Conservation (phyloP, 768 basidiomycete species). For the Phaeolepiota aurea region DNA sequence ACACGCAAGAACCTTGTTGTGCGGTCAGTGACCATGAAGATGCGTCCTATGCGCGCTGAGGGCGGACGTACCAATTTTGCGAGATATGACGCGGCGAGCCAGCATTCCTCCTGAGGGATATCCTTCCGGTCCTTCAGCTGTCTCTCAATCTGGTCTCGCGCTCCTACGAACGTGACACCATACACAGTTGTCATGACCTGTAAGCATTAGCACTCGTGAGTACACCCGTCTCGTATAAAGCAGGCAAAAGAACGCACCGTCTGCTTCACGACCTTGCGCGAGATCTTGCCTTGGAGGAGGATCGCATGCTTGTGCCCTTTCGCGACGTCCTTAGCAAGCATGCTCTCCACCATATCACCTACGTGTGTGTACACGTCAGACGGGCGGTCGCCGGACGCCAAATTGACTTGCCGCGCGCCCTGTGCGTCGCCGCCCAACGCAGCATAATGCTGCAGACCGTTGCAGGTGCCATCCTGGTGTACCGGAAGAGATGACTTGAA, state of each 20-base stretch:
- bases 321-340: constrained; percentile 47
- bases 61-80: constrained; percentile 53
- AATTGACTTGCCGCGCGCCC: constrained; percentile 90
- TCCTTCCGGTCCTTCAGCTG: constrained; percentile 76
- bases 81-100: constrained; percentile 68
- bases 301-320: constrained; percentile 46
- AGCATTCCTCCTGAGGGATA: constrained; percentile 65
- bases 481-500: constrained; percentile 71
- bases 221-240: neutral
- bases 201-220: constrained; percentile 3
- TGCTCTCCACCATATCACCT: constrained; percentile 73
- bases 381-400: constrained; percentile 75
- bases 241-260: constrained; percentile 48
- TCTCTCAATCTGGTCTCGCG: constrained; percentile 88
- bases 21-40: neutral
- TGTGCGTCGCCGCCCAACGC: constrained; percentile 88
- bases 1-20: constrained; percentile 51
- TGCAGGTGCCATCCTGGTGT: constrained; percentile 98
- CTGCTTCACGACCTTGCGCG: constrained; percentile 96
- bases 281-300: constrained; percentile 67
- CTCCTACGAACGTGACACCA: constrained; percentile 93
- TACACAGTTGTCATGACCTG: constrained; percentile 99
- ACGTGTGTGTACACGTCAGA: constrained; percentile 95
- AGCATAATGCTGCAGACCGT: constrained; percentile 97
- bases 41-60: no score